These are phyloP conservation scores for Excoecaria cochinchinensis DNA, from an alignment of 345 rosid genomes.

Conservation along the genomic window DNA sequence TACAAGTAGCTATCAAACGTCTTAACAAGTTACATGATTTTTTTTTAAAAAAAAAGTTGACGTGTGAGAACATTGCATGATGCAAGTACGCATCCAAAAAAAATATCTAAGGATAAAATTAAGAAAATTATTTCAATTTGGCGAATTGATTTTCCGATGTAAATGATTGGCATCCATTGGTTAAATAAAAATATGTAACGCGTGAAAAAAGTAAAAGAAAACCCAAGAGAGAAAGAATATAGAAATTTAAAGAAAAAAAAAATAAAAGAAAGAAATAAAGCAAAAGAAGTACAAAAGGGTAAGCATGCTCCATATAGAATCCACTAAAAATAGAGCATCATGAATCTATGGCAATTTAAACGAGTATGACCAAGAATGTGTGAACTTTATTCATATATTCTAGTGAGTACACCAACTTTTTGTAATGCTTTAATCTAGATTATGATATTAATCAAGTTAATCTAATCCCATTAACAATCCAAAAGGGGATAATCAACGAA, in stretches of 20 bases:
- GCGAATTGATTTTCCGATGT: slow-evolving; percentile 19
- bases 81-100: no score
- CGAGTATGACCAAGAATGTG: slow-evolving; percentile 2
- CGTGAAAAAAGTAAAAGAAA: slow-evolving; percentile 48
- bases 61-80: no score
- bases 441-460: slow-evolving; percentile 13
- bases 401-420: slow-evolving; percentile 20
- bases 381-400: neutral
- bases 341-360: slow-evolving; percentile 22
- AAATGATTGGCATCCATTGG: slow-evolving; percentile 33
- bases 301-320: slow-evolving; percentile 21
- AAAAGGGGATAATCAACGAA: slow-evolving; percentile 9
- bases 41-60: no score
- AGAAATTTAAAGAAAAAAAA: slow-evolving; percentile 13
- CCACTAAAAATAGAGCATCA: slow-evolving; percentile 26
- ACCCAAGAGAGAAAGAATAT: slow-evolving; percentile 1
- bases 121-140: neutral
- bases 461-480: slow-evolving; percentile 23
- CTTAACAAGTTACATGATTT: no score
- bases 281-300: slow-evolving; percentile 13
- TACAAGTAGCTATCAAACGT: no score
- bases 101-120: no score
- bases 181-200: slow-evolving; percentile 34
- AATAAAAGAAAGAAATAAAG: slow-evolving; percentile 21
- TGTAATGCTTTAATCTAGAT: slow-evolving; percentile 10